Evolutionary conservation across 306 rosid genomes (phyloP).

Genomic region (Prunus fruticosa): DNA sequence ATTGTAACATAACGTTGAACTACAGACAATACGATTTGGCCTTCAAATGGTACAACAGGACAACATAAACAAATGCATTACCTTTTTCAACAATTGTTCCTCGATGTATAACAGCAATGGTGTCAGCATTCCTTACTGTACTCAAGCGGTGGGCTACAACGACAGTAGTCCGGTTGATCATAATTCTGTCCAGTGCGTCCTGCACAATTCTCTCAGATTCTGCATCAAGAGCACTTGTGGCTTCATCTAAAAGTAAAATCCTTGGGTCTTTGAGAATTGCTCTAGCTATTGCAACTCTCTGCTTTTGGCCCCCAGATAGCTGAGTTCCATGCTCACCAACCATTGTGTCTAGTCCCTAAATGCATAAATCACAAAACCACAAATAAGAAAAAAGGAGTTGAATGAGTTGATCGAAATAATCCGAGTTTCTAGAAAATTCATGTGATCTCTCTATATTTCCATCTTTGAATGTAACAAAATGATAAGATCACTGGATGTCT

Average conservation of each 20-base stretch:
- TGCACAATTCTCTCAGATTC: constrained; percentile 70
- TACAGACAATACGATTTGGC: neutral
- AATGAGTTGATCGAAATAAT: neutral
- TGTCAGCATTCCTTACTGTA: constrained; percentile 55
- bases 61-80: constrained; percentile 7
- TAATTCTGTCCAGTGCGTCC: constrained; percentile 61
- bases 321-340: constrained; percentile 85
- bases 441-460: neutral
- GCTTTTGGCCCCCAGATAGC: constrained; percentile 70
- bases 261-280: constrained; percentile 71
- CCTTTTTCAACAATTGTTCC: constrained; percentile 73
- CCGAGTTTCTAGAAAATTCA: too few species aligned
- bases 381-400: neutral
- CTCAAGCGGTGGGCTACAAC: constrained; percentile 73
- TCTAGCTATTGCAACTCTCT: constrained; percentile 53
- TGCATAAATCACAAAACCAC: neutral
- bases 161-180: constrained; percentile 61
- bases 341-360: constrained; percentile 64
- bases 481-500: too few species aligned
- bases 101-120: constrained; percentile 60
- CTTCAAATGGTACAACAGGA: neutral
- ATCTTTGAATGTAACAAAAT: neutral
- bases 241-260: constrained; percentile 69
- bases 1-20: neutral
- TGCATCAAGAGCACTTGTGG: constrained; percentile 69